Evolutionary conservation across 2,329 filamentous ascomycete species (phyloP).

Genomic region (Apiospora rasikravindrae): DNA sequence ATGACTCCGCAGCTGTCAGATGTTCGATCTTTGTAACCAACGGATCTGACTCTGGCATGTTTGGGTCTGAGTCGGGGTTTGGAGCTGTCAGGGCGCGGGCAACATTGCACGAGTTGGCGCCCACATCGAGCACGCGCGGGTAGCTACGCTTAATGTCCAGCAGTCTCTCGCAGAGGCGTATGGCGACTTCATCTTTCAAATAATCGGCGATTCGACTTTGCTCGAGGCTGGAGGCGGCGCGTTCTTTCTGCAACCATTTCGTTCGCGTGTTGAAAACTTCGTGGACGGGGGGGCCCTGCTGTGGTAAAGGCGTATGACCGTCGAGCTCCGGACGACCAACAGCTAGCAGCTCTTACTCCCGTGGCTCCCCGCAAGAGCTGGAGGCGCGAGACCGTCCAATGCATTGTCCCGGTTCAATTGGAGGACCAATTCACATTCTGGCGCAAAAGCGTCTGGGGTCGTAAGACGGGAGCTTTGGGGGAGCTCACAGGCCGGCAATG

Average conservation of each 20-base stretch:
- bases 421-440: constrained; percentile 32
- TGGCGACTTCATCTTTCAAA: constrained; percentile 89
- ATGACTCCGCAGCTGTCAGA: constrained; percentile 83
- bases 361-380: background rate
- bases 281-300: constrained; percentile 76
- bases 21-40: constrained; percentile 74
- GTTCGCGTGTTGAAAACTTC: constrained; percentile 89
- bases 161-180: constrained; percentile 81
- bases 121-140: constrained; percentile 84
- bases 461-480: background rate
- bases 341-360: constrained; percentile 21
- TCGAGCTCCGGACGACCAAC: constrained; percentile 29
- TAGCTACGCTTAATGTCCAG: constrained; percentile 93
- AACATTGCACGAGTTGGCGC: constrained; percentile 95
- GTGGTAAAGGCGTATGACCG: constrained; percentile 79
- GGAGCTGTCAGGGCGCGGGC: constrained; percentile 78
- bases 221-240: constrained; percentile 73
- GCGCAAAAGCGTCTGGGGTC: constrained; percentile 21
- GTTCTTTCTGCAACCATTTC: constrained; percentile 92
- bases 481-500: background rate
- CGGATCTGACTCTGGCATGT: constrained; percentile 65
- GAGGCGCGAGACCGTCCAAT: constrained; percentile 30
- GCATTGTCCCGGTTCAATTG: constrained; percentile 35
- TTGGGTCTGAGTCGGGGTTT: constrained; percentile 66
- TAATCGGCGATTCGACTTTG: constrained; percentile 86